A percentile compares a stretch with the other conserved stretches of the same genome.
phyloP scores from a whole-genome alignment of 129 eudicot species.

The Arctium lappa region DNA sequence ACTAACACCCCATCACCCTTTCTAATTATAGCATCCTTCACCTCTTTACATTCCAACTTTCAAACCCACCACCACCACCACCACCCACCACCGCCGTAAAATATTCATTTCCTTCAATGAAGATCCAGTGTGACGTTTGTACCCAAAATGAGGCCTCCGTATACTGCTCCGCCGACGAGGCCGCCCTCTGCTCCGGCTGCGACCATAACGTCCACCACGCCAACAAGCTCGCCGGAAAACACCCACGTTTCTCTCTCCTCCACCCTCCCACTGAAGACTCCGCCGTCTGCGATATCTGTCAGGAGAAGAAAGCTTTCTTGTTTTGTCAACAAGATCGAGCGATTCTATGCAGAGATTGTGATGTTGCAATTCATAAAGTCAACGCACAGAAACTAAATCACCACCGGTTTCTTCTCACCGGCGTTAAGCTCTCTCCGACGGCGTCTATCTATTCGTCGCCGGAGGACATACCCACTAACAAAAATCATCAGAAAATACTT shows the following conservation, averaged over 20 bases:
- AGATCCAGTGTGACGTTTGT: constrained; percentile 93
- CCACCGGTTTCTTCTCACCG: constrained; percentile 69
- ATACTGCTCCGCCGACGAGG: constrained; percentile 80
- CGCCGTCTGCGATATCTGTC: constrained; percentile 69
- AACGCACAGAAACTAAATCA: constrained; percentile 65
- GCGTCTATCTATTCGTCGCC: constrained; percentile 33
- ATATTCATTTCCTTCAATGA: constrained; percentile 31
- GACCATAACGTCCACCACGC: constrained; percentile 96
- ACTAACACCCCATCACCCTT: constrained; percentile 15
- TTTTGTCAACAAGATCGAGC: constrained; percentile 85
- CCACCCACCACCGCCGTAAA: background rate
- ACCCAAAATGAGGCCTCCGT: constrained; percentile 61
- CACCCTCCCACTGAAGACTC: constrained; percentile 53
- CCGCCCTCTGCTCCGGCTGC: constrained; percentile 75
- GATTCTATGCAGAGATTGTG: constrained; percentile 69
- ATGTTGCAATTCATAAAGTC: constrained; percentile 62
- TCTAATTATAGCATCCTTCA: constrained; percentile 11
- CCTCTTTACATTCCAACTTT: constrained; percentile 2
- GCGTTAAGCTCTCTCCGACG: constrained; percentile 59
- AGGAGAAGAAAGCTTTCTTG: constrained; percentile 66
- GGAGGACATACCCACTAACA: constrained; percentile 4
- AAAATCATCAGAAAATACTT: constrained; percentile 1
- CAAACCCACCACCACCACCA: background rate
- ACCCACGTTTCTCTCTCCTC: constrained; percentile 79
- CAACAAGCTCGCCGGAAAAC: constrained; percentile 91